A percentile compares a stretch with the other conserved stretches of the same genome.
Conservation (phyloP, 2,329 filamentous ascomycete species). For the Talaromyces marneffei region DNA sequence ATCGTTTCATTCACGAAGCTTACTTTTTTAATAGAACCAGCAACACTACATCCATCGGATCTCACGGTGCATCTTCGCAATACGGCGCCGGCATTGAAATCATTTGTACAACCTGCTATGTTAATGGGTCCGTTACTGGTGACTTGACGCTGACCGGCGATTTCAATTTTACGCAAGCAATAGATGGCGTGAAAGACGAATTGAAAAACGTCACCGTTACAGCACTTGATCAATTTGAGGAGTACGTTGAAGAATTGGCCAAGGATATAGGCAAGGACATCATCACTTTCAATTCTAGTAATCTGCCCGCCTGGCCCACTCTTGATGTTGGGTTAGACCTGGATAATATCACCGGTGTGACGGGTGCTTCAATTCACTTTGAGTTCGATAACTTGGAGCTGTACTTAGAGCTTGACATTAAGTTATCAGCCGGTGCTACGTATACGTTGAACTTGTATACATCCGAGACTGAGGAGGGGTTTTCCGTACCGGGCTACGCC, state of each 20-base stretch:
- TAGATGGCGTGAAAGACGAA: conserved; percentile 21
- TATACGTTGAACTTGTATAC: conserved; percentile 48
- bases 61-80: not conserved
- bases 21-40: not conserved
- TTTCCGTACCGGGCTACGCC: conserved; percentile 37
- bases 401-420: conserved; percentile 46
- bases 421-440: conserved; percentile 37
- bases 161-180: conserved; percentile 15
- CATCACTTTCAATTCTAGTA: not conserved
- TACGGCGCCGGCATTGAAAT: conserved; percentile 11
- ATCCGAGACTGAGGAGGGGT: conserved; percentile 41
- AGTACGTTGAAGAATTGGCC: not conserved
- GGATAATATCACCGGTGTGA: conserved; percentile 29
- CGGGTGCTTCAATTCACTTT: conserved; percentile 27
- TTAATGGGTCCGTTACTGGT: conserved; percentile 44
- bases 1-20: not conserved
- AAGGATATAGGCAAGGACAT: not conserved
- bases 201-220: not conserved
- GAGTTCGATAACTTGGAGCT: conserved; percentile 50
- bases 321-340: conserved; percentile 37
- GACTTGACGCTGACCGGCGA: conserved; percentile 38
- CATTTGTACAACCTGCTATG: conserved; percentile 46
- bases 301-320: conserved; percentile 22
- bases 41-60: not conserved
- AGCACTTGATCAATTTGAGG: conserved; percentile 1